Evolutionary conservation across 2,329 filamentous ascomycete species (phyloP), one percentile per base, ranked within the genome.

Genomic region (Epichloe amarillans): DNA sequence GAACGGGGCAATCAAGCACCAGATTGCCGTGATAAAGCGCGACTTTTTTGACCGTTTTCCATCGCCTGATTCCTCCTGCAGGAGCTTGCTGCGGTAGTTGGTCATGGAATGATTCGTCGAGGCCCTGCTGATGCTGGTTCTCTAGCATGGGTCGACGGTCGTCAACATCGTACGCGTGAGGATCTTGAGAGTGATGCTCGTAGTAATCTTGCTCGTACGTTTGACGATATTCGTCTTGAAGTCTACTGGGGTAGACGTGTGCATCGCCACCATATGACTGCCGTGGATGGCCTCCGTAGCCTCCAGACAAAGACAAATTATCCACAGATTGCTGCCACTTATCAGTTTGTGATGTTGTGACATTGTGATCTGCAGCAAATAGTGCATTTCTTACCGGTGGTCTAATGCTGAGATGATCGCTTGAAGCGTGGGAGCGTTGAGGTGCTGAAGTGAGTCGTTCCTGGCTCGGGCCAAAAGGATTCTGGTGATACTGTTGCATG

Each of bases 21-120:
- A 98, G 78, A 69, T 98, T 98, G 56, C 93, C 93, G 58, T 94
- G 85, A 74, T 95, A 98, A 49, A 98, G 71, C 61, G 94, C 83
- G n/a, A 98, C 91, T 72, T 96, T 96, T 70, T 97, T 98, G 46
- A 98, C 91, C 0, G 93, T 98, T 75, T 97, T 98, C 87, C 88
- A 97, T 65, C 93, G 79, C 66, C 87, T 84, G 58, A 97, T 82
- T 4, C 77, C 55, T 5, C 52, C 55, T 15, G 63, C 64, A 19
- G 56, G 57, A 1, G 72, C 77, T 51, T 55, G 64, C 54, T 61
- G 14, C 30, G 37, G 38, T 35, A 11, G 38, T n/a, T 41, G 46
- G 21, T 51, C 49, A 12, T 43, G 62, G 58, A 74, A 78, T 1
- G 66, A 64, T 38, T 74, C 71, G 52, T 63, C 69, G 53, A 57